Evolutionary conservation across 768 basidiomycete genomes (phyloP).

Genomic region (Leccinum subgranulosum): DNA sequence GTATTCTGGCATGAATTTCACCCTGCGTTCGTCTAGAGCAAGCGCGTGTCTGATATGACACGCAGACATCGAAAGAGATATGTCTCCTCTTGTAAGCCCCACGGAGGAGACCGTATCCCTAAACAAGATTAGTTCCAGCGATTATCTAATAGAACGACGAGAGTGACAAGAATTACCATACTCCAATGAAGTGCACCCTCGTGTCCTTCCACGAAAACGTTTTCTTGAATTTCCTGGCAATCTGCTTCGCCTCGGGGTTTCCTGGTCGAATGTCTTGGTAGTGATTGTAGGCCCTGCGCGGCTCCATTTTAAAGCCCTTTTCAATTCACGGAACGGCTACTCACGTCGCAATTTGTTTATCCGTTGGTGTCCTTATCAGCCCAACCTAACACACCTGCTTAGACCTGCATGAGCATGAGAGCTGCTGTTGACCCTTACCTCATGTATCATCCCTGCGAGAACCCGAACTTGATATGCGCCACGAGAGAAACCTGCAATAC

Average conservation of each 20-base stretch:
- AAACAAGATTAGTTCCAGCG: not conserved
- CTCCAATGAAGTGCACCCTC: not conserved
- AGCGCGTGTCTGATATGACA: not conserved
- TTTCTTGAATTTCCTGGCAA: not conserved
- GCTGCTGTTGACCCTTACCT: not conserved
- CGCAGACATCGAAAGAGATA: not conserved
- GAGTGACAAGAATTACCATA: not conserved
- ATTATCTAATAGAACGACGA: not conserved
- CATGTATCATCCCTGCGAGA: not conserved
- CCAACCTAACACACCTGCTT: not conserved
- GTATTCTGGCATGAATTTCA: not conserved
- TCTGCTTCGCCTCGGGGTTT: not conserved
- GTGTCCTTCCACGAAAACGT: not conserved
- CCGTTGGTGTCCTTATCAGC: not conserved
- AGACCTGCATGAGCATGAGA: not conserved
- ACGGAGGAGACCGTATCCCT: not conserved
- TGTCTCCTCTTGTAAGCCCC: not conserved
- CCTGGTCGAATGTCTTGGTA: not conserved
- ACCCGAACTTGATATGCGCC: not conserved
- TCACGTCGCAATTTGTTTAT: not conserved
- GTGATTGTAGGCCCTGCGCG: not conserved
- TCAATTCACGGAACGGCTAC: not conserved
- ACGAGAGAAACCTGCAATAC: not conserved
- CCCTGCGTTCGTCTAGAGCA: not conserved
- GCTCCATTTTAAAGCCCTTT: not conserved